Base-by-base conservation (phyloP, 2,329 filamentous ascomycete species). In the Neoarthrinium moseri region DNA sequence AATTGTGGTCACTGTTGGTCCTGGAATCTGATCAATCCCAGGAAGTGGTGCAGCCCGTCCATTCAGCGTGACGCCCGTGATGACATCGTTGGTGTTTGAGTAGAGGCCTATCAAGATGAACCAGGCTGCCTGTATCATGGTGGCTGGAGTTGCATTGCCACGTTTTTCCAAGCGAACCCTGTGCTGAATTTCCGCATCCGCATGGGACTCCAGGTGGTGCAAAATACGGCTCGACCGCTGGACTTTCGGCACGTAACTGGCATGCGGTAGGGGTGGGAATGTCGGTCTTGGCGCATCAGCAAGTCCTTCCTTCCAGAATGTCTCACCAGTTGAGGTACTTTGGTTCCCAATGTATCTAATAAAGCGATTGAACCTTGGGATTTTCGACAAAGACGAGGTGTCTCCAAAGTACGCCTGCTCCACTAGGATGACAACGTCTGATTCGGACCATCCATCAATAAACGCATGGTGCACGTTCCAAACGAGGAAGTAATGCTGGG, bases 281-380 rank as follows among this genome's bases (percentile, higher is more conserved):
- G 5, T 12, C 5, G 39, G 15, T 7, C n/a, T 6, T 32, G 24
- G 17, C 2, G 39, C 27, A 15, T 21, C 26, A 6, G 23, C 5
- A 13, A 43, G 39, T 6, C 22, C 11, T 13, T 43, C 17, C 4
- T 21, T 43, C 39, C 39, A 43, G 18, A 18, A 43, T 13, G 11
- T 21, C 12, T 33, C 17, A 21, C 6, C 12, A 7, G 13, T 4
- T 17, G 5, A 2, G 24, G 5, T 17, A 12, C 21, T 4, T 15
- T 32, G 24, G 2, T 30, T 21, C 8, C 11, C 26, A 13, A 43
- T 2, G 20, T 17, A 33, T 10, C 21, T 6, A 17, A 43, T 43
- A 18, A 43, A 43, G 15, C 39, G 24, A 20, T 30, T 43, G 27
- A 43, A 32, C n/a, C n/a, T n/a, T 11, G 39, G 39, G 17, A 33